phyloP scores from a whole-genome alignment of 2,329 filamentous ascomycete species.

The Purpureocillium lavendulum region DNA sequence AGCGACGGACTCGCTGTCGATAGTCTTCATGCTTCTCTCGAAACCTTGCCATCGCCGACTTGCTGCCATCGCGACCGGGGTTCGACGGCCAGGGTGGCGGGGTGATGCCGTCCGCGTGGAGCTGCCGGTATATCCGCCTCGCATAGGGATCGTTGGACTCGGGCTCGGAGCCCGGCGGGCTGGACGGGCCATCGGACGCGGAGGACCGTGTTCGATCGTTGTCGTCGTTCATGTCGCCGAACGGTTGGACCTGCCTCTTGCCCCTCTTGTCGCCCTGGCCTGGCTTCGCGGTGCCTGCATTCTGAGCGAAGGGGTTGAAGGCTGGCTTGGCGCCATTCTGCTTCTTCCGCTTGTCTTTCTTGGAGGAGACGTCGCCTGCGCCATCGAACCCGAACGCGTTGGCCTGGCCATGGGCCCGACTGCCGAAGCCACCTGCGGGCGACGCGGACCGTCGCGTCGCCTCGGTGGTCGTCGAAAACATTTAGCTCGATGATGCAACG shows the following conservation, averaged over 20 bases:
- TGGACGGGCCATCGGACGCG: background rate
- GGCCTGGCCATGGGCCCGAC: conserved; percentile 1
- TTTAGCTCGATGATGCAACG: conserved; percentile 31
- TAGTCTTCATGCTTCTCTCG: conserved; percentile 49
- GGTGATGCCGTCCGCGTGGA: conserved; percentile 45
- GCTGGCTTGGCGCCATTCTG: conserved; percentile 10
- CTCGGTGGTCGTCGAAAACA: conserved; percentile 28
- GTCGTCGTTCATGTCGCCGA: conserved; percentile 11
- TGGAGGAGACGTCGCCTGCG: conserved; percentile 14
- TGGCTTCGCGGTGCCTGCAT: conserved; percentile 8
- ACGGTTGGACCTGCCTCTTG: conserved; percentile 12
- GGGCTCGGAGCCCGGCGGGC: conserved; percentile 8
- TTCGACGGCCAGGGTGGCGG: conserved; percentile 48
- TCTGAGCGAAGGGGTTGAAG: conserved; percentile 18
- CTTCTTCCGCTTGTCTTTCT: conserved; percentile 16
- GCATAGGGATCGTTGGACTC: conserved; percentile 32
- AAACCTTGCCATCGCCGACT: conserved; percentile 43
- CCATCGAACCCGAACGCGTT: conserved; percentile 21
- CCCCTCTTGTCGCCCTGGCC: conserved; percentile 15
- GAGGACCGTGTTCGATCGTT: conserved; percentile 1
- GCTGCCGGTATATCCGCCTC: conserved; percentile 40
- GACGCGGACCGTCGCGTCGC: conserved; percentile 25
- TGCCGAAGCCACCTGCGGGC: conserved; percentile 26
- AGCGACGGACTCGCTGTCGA: conserved; percentile 45
- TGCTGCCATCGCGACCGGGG: conserved; percentile 42